Evolutionary conservation across 768 basidiomycete genomes (phyloP).

Genomic region (Suillus subluteus): DNA sequence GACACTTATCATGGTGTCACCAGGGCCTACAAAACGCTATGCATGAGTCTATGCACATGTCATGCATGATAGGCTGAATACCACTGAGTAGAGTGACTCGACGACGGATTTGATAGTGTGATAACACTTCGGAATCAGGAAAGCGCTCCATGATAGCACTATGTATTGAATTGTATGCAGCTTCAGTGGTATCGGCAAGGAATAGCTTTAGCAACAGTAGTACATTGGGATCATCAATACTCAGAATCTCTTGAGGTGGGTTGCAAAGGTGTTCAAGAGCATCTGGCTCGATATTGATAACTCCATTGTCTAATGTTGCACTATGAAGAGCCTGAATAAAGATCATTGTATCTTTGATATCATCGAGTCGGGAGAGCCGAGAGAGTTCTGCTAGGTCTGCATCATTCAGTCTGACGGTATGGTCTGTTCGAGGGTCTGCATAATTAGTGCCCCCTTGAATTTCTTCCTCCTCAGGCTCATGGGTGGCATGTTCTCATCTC

Average conservation of each 20-base stretch:
- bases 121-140: constrained; percentile 17
- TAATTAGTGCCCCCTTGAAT: neutral
- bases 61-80: constrained; percentile 6
- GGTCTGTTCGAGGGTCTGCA: neutral
- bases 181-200: constrained; percentile 35
- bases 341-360: neutral
- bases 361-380: neutral
- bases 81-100: constrained; percentile 8
- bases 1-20: constrained; percentile 31
- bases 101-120: neutral
- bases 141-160: constrained; percentile 23
- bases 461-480: too few relatives aligned
- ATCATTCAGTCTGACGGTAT: neutral
- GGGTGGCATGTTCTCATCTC: too few relatives aligned
- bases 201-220: neutral
- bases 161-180: constrained; percentile 33
- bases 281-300: neutral
- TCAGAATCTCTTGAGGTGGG: neutral
- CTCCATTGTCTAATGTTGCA: neutral
- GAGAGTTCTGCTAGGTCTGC: neutral
- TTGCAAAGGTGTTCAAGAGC: neutral
- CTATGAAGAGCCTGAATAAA: neutral
- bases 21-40: constrained; percentile 22
- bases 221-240: neutral
- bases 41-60: constrained; percentile 21